These are phyloP conservation scores for Ophiostoma sp. DNA, from an alignment of 2,329 filamentous ascomycete species.

Conservation along the genomic window DNA sequence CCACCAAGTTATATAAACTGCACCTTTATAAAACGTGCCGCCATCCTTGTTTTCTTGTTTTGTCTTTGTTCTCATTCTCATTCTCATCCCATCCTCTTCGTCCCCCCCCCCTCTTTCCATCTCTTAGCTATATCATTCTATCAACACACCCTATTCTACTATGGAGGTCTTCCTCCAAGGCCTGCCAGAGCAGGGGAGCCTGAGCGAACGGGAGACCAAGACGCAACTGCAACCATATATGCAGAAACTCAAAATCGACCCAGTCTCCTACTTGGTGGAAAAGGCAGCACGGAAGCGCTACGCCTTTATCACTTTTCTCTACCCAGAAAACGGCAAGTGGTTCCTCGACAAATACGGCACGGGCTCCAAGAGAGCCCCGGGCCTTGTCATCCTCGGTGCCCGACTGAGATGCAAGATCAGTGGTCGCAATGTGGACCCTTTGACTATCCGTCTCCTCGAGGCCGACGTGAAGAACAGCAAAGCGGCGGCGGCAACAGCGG, in stretches of 20 bases:
- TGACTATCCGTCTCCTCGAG: slow-evolving; percentile 29
- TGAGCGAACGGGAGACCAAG: slow-evolving; percentile 38
- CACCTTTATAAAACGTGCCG: neutral
- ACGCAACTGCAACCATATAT: slow-evolving; percentile 40
- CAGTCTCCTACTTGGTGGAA: slow-evolving; percentile 39
- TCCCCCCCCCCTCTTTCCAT: no score
- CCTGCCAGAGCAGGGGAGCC: slow-evolving; percentile 36
- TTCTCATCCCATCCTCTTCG: neutral
- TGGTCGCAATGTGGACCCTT: slow-evolving; percentile 21
- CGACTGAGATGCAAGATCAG: slow-evolving; percentile 33
- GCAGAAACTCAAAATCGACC: slow-evolving; percentile 37
- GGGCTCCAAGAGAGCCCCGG: slow-evolving; percentile 16
- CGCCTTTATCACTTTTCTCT: slow-evolving; percentile 43
- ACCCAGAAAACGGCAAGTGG: slow-evolving; percentile 35
- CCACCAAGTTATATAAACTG: neutral
- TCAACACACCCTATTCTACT: neutral
- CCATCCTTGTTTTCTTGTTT: neutral
- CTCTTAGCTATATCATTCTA: neutral
- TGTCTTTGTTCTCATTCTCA: neutral
- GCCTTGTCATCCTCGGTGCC: slow-evolving; percentile 32
- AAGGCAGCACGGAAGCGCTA: slow-evolving; percentile 37
- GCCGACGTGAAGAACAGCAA: slow-evolving; percentile 13
- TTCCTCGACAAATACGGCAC: slow-evolving; percentile 41
- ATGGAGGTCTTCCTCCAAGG: slow-evolving; percentile 47
- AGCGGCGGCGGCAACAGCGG: slow-evolving; percentile 2